Percentiles rank a stretch among this genome's conserved stretches.
Conservation (phyloP, 306 rosid genomes). For the Gastrolobium bilobum region DNA sequence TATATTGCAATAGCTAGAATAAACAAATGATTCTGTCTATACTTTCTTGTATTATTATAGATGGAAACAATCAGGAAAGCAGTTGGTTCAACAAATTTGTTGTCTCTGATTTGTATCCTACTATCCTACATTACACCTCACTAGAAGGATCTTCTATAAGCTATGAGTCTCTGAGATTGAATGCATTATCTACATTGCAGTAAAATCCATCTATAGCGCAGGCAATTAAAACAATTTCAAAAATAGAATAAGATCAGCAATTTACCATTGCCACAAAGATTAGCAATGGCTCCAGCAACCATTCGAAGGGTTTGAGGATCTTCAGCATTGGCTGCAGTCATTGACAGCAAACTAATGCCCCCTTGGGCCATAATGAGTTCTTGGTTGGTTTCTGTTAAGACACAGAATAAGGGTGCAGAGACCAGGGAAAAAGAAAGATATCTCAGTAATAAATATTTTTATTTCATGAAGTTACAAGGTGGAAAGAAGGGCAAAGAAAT, state of each 20-base stretch:
- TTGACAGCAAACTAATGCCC: constrained; percentile 86
- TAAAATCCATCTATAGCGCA: constrained; percentile 17
- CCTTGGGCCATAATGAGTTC: constrained; percentile 98
- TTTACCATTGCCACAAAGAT: constrained; percentile 98
- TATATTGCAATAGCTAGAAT: neutral
- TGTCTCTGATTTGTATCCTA: constrained; percentile 24
- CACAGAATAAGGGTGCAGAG: constrained; percentile 43
- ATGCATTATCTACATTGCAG: constrained; percentile 23
- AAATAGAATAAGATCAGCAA: constrained; percentile 42
- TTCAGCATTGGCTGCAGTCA: constrained; percentile 84
- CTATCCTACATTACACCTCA: neutral
- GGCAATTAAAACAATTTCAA: constrained; percentile 27
- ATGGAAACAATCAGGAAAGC: constrained; percentile 21
- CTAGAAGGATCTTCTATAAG: constrained; percentile 33
- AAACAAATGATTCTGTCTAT: constrained; percentile 22
- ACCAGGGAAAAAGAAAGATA: constrained; percentile 35
- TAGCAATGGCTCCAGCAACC: constrained; percentile 99
- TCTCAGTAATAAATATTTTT: constrained; percentile 16
- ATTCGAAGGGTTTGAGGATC: constrained; percentile 99
- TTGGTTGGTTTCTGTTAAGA: constrained; percentile 90
- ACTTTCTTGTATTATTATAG: constrained; percentile 4
- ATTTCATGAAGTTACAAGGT: constrained; percentile 4
- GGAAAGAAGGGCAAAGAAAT: constrained; percentile 20
- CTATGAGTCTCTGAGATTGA: constrained; percentile 20
- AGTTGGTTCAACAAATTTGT: constrained; percentile 42